These are phyloP conservation scores for Apiospora hydei DNA, from an alignment of 2,329 filamentous ascomycete species.

Conservation along the genomic window DNA sequence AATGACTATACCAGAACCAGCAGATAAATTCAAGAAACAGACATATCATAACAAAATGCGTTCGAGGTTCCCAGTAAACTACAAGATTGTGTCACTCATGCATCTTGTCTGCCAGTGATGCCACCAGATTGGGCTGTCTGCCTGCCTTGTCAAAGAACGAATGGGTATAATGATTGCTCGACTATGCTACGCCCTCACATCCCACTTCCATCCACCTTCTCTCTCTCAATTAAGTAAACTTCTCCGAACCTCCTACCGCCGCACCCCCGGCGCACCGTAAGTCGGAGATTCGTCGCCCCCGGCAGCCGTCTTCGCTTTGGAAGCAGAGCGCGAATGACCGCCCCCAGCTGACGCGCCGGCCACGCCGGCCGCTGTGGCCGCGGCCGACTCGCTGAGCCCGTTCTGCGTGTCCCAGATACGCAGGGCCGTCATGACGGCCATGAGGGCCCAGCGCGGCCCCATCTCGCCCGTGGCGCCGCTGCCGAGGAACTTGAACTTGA, in stretches of 20 bases:
- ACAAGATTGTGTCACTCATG: too few species aligned
- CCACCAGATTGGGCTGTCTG: not conserved
- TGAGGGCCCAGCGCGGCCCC: slow-evolving; percentile 51
- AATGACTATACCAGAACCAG: not conserved
- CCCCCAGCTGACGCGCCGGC: not conserved
- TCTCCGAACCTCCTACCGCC: not conserved
- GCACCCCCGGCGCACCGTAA: not conserved
- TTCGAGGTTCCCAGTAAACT: not conserved
- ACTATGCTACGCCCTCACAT: slow-evolving; percentile 3
- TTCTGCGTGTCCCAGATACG: slow-evolving; percentile 39
- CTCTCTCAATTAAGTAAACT: not conserved
- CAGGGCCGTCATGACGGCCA: slow-evolving; percentile 50
- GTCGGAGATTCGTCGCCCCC: not conserved
- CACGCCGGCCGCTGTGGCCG: slow-evolving; percentile 10
- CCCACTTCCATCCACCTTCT: not conserved
- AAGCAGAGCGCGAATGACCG: not conserved
- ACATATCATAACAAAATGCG: too few species aligned
- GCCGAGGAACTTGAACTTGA: slow-evolving; percentile 50
- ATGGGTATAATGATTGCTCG: slow-evolving; percentile 8
- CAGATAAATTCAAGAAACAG: not conserved
- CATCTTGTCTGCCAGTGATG: too few species aligned
- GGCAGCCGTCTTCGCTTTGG: not conserved
- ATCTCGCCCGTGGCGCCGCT: slow-evolving; percentile 47
- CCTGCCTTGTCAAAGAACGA: not conserved
- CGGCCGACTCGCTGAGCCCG: slow-evolving; percentile 20